Percentiles rank a stretch among this genome's conserved stretches.
These are phyloP conservation scores for Globisporangium camurandrum DNA, from an alignment of 352 stramenopile genomes.

Conservation along the genomic window DNA sequence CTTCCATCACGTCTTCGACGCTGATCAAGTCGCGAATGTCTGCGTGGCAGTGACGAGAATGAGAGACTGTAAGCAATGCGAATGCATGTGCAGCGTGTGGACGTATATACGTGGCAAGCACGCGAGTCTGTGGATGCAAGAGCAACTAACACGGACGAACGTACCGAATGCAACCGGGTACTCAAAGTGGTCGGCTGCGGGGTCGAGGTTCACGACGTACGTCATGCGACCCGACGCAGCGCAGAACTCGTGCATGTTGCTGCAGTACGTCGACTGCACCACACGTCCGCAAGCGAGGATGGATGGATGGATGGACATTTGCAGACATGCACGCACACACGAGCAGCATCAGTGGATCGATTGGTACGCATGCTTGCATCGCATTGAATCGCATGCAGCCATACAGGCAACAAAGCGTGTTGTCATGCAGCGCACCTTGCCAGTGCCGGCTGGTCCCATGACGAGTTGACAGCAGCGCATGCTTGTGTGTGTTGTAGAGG, in stretches of 20 bases:
- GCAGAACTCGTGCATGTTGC: conserved; percentile 91
- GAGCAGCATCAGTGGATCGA: too few relatives aligned
- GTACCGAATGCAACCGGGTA: conserved; percentile 87
- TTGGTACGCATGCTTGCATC: too few relatives aligned
- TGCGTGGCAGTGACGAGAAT: conserved; percentile 15
- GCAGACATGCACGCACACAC: neutral
- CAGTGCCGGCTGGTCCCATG: conserved; percentile 87
- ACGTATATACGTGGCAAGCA: too few relatives aligned
- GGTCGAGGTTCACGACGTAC: conserved; percentile 97
- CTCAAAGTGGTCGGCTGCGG: conserved; percentile 88
- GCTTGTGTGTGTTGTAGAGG: neutral
- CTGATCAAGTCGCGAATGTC: conserved; percentile 95
- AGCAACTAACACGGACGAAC: too few relatives aligned
- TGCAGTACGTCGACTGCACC: conserved; percentile 89
- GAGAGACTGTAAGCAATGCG: conserved; percentile 2
- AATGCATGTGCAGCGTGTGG: neutral
- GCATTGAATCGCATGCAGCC: neutral
- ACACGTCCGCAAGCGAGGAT: neutral
- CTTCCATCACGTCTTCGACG: conserved; percentile 96
- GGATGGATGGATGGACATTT: too few relatives aligned
- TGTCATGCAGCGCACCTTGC: conserved; percentile 51
- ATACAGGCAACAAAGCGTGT: neutral
- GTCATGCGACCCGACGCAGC: conserved; percentile 78
- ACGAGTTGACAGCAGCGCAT: conserved; percentile 90
- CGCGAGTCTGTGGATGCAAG: too few relatives aligned